phyloP scores from a whole-genome alignment of 257 asterid species.

The Nicotiana sylvestris region DNA sequence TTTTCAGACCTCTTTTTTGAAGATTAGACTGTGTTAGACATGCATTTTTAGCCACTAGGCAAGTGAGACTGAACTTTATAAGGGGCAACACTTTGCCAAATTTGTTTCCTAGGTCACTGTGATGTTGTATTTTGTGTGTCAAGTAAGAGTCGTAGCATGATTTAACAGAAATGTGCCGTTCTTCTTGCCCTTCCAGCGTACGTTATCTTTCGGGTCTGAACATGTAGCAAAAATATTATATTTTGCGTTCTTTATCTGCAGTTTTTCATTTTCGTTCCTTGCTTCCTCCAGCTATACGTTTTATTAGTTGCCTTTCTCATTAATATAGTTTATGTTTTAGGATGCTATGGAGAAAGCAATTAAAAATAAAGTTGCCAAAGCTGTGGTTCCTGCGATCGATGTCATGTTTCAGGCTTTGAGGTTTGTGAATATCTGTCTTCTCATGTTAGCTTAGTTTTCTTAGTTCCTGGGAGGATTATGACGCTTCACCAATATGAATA shows the following conservation, averaged over 20 bases:
- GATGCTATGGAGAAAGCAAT: conserved; percentile 99
- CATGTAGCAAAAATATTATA: too few species aligned
- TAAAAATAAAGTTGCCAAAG: conserved; percentile 93
- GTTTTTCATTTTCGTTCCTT: not conserved
- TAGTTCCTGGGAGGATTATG: conserved; percentile 20
- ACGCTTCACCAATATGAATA: conserved; percentile 36
- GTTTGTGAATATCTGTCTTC: conserved; percentile 36
- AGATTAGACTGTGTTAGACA: too few species aligned
- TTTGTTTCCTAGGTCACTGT: too few species aligned
- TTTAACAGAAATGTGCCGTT: too few species aligned
- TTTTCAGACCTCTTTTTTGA: too few species aligned
- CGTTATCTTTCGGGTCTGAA: too few species aligned
- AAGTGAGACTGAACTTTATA: too few species aligned
- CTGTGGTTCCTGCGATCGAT: conserved; percentile 98
- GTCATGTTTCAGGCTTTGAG: conserved; percentile 99
- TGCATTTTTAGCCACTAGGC: too few species aligned
- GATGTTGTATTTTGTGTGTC: too few species aligned
- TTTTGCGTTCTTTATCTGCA: not conserved
- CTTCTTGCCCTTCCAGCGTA: too few species aligned
- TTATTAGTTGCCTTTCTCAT: not conserved
- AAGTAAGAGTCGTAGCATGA: too few species aligned
- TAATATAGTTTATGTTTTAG: conserved; percentile 34
- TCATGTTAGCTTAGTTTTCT: not conserved
- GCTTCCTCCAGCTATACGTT: not conserved
- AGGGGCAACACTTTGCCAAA: too few species aligned